A percentile compares a stretch with the other conserved stretches of the same genome.
Evolutionary conservation across 2,329 filamentous ascomycete species (phyloP).

Genomic region (Clonostachys byssicola): DNA sequence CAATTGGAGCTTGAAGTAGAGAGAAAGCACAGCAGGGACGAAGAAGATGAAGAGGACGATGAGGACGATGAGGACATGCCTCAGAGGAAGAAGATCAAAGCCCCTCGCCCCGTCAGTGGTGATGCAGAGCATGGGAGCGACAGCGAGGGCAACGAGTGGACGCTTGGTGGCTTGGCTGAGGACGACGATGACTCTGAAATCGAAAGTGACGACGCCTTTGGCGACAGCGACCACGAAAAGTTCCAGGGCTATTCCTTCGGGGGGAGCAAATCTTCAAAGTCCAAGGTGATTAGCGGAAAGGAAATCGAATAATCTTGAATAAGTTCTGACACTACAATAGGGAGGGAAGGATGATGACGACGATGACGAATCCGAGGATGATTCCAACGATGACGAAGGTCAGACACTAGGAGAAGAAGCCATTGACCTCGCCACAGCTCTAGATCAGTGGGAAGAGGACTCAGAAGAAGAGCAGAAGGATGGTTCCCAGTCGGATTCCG

Average conservation of each 20-base stretch:
- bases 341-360: slow-evolving; percentile 8
- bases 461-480: slow-evolving; percentile 43
- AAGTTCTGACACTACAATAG: background rate
- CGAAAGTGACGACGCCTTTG: slow-evolving; percentile 76
- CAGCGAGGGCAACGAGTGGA: slow-evolving; percentile 83
- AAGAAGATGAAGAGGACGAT: slow-evolving; percentile 40
- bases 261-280: slow-evolving; percentile 31
- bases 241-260: slow-evolving; percentile 69
- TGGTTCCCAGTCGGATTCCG: slow-evolving; percentile 27
- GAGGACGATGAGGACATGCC: slow-evolving; percentile 44
- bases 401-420: slow-evolving; percentile 56
- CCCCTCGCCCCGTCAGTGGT: slow-evolving; percentile 42
- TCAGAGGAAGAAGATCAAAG: slow-evolving; percentile 31
- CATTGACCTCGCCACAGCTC: slow-evolving; percentile 52
- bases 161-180: slow-evolving; percentile 56
- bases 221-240: slow-evolving; percentile 80
- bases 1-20: slow-evolving; percentile 36
- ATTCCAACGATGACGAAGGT: slow-evolving; percentile 46
- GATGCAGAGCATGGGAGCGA: slow-evolving; percentile 74
- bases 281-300: slow-evolving; percentile 13
- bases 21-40: slow-evolving; percentile 34
- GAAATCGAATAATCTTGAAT: slow-evolving; percentile 2
- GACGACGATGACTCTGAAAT: slow-evolving; percentile 61
- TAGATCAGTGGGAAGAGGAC: slow-evolving; percentile 49
- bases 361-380: slow-evolving; percentile 56